Conservation (phyloP, 202 grass and related monocot genomes). For the Panicum hallii region DNA sequence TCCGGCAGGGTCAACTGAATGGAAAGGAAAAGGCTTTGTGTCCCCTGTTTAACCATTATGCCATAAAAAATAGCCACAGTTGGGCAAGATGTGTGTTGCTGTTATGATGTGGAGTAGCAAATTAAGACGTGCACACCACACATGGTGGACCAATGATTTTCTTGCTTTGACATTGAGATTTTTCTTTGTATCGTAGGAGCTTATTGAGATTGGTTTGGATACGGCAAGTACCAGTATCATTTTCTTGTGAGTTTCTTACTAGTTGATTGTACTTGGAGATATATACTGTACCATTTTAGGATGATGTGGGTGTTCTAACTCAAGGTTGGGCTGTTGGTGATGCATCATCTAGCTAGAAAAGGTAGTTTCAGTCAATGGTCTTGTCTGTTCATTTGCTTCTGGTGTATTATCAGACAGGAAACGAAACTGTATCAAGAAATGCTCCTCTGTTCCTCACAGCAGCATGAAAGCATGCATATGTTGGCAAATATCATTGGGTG, state of each 20-base stretch:
- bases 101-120: not conserved
- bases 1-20: conserved; percentile 42
- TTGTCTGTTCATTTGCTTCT: not conserved
- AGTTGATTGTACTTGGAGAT: not conserved
- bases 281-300: not conserved
- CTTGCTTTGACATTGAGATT: conserved; percentile 18
- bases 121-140: conserved; percentile 43
- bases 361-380: not conserved
- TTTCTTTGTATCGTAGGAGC: not conserved
- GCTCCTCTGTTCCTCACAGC: not conserved
- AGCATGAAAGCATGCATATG: not conserved
- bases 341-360: not conserved
- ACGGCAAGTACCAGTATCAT: conserved; percentile 1
- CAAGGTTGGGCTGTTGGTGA: not conserved
- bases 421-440: not conserved
- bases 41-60: not conserved
- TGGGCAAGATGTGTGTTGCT: not conserved
- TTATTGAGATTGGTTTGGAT: conserved; percentile 24
- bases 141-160: conserved; percentile 26
- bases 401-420: not conserved
- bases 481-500: not conserved
- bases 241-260: not conserved
- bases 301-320: conserved; percentile 9
- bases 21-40: not conserved
- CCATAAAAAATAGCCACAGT: not conserved